Evolutionary conservation across 2,329 filamentous ascomycete species (phyloP), one percentile per base, ranked within the genome.

Genomic region (Esteya vermicola): DNA sequence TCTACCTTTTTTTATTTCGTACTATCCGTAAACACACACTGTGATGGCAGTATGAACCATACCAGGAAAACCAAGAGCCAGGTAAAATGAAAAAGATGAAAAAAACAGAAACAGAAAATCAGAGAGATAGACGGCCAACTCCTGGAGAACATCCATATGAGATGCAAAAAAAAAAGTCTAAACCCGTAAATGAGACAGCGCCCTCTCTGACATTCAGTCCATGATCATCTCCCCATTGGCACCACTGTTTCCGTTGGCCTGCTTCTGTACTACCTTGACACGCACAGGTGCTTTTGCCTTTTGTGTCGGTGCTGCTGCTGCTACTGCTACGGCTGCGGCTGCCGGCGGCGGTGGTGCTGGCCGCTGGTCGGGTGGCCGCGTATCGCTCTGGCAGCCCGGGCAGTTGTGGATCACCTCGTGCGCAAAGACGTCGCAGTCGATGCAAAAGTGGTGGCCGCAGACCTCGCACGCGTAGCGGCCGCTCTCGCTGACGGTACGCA

Each of bases 321-420:
- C 18, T 1, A 28, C 27, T 2, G 42, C 41, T 9, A n/a, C n/a
- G n/a, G n/a, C n/a, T n/a, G n/a, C n/a, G 38, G 43, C 20, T 33
- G 33, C 16, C 19, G 32, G 32, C 19, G 18, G 31, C 20, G 19
- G 9, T 2, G 9, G 9, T 14, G 32, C n/a, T n/a, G n/a, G n/a
- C n/a, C n/a, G 18, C 32, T 4, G 18, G 13, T 31, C 28, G 28
- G 4, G 23, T 20, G 45, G 27, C 14, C 63, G 52, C 4, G 59
- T 62, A 42, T 65, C 64, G 52, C 70, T 72, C 57, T 75, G 80
- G 57, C 91, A 98, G 0, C 89, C 89, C 0, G 91, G 88, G 53
- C 91, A 98, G 59, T 96, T 96, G 57, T 98, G 89, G 38, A 94
- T 73, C 12, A 93, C 76, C 61, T 95, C 86, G 56, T 98, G 91